Evolutionary conservation across 306 rosid genomes (phyloP), one percentile per base, ranked within the genome.

Genomic region (Albizia julibrissin): DNA sequence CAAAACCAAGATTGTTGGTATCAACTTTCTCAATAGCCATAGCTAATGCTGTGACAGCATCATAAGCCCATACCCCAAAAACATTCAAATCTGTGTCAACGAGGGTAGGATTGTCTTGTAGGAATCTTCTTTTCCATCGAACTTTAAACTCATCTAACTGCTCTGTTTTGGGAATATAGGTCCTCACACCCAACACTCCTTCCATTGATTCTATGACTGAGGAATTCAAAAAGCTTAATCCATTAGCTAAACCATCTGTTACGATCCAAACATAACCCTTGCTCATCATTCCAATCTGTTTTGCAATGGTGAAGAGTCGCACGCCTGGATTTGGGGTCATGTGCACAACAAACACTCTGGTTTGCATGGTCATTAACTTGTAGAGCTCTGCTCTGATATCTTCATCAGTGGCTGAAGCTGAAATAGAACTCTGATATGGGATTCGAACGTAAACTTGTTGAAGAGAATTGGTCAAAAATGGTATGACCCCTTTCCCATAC

Each of bases 51-150:
- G 80, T 82, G 54, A 85, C 80, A 8, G 96, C 80, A 75, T 93
- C 94, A 46, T 93, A 77, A 18, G 95, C 97, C 97, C 92, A 90
- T 10, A 82, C 5, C 5, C 94, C 91, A 26, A 72, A 80, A 22
- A 75, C 80, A 46, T 79, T 76, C 52, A 87, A 71, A 43, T 84
- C 43, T 3, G 61, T 75, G n/a, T 88, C 26, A 21, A 49, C 52
- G 43, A 82, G 69, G 0, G 16, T 5, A 10, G 85, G 89, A 58
- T 90, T 70, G 6, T 92, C 87, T 0, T 2, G 26, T 2, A 73
- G 19, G 78, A 91, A 87, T 49, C 83, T 65, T 2, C 79, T 85
- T 77, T 79, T 88, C 94, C 90, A 91, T 74, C 88, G 52, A 49
- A 19, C 80, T 40, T 14, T 50, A 72, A 89, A 89, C 67, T 37